These are phyloP conservation scores for Tulasnella sp. DNA, from an alignment of 768 basidiomycete species.

Conservation along the genomic window DNA sequence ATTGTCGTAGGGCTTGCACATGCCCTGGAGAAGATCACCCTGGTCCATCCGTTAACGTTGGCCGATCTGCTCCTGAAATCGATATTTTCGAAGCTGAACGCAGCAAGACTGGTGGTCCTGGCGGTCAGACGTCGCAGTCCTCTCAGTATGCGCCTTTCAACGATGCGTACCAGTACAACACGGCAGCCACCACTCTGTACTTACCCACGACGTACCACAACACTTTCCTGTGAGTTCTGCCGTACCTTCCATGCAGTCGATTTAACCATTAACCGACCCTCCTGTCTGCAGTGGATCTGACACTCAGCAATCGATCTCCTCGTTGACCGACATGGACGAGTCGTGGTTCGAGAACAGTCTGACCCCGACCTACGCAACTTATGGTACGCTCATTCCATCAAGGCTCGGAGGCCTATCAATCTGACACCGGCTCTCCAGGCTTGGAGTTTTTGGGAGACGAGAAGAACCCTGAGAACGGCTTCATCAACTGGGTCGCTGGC, in stretches of 20 bases:
- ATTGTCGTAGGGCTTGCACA: conserved; percentile 53
- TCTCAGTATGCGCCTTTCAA: conserved; percentile 66
- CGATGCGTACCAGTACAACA: conserved; percentile 44
- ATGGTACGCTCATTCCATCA: conserved; percentile 26
- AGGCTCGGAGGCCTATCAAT: neutral
- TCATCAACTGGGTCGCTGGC: conserved; percentile 39
- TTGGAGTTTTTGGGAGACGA: neutral
- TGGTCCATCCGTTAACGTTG: conserved; percentile 52
- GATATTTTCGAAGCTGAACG: conserved; percentile 76
- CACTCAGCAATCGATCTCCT: conserved; percentile 55
- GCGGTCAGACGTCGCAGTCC: conserved; percentile 61
- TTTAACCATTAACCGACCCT: conserved; percentile 1
- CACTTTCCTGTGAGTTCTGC: conserved; percentile 40
- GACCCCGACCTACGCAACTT: conserved; percentile 35
- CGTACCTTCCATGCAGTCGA: neutral
- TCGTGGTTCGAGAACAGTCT: conserved; percentile 36
- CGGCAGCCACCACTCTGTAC: conserved; percentile 38
- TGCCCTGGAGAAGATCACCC: conserved; percentile 75
- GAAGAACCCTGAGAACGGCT: conserved; percentile 31
- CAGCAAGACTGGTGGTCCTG: conserved; percentile 49
- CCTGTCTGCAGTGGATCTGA: conserved; percentile 47
- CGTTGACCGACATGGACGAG: conserved; percentile 47
- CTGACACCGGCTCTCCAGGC: neutral
- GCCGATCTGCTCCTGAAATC: conserved; percentile 78
- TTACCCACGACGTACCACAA: conserved; percentile 41